Conservation (phyloP, 2,329 filamentous ascomycete genomes). For the Diaporthe amygdali region DNA sequence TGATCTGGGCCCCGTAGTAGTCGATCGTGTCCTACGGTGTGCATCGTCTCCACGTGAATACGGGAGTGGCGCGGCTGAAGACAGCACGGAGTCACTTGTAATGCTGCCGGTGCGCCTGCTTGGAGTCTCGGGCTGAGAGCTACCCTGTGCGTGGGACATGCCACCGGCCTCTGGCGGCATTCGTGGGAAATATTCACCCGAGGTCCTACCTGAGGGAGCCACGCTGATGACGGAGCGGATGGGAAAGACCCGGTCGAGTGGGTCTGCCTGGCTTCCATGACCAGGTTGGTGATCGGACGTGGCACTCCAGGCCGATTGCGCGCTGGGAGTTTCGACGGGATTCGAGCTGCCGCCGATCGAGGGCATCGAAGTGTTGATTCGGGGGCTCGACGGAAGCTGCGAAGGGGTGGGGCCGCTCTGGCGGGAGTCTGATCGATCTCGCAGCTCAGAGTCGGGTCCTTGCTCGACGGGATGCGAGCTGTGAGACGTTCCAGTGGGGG, state of each 20-base stretch:
- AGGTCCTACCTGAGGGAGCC: conserved; percentile 55
- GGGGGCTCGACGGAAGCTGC: neutral
- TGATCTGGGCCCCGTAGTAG: conserved; percentile 44
- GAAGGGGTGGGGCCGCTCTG: conserved; percentile 4
- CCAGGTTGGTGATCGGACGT: conserved; percentile 47
- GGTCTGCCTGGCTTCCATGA: conserved; percentile 38
- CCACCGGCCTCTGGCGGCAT: conserved; percentile 28
- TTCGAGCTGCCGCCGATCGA: neutral
- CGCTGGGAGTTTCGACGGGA: conserved; percentile 26
- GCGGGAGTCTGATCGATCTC: neutral
- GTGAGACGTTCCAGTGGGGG: neutral
- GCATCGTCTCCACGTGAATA: conserved; percentile 26
- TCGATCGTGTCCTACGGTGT: conserved; percentile 38
- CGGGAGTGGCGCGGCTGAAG: conserved; percentile 11
- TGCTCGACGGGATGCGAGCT: neutral
- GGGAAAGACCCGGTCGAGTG: conserved; percentile 74
- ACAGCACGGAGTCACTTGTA: conserved; percentile 20
- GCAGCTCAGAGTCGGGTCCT: neutral
- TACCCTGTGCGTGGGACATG: conserved; percentile 30
- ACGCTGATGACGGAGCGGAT: conserved; percentile 80
- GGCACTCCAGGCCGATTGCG: conserved; percentile 46
- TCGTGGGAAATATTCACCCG: conserved; percentile 43
- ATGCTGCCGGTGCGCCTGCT: conserved; percentile 27
- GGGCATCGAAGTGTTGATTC: conserved; percentile 11
- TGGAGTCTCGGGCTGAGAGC: conserved; percentile 32